Base-by-base conservation (phyloP, 805 yeast species). In the Pichia scutulata region DNA sequence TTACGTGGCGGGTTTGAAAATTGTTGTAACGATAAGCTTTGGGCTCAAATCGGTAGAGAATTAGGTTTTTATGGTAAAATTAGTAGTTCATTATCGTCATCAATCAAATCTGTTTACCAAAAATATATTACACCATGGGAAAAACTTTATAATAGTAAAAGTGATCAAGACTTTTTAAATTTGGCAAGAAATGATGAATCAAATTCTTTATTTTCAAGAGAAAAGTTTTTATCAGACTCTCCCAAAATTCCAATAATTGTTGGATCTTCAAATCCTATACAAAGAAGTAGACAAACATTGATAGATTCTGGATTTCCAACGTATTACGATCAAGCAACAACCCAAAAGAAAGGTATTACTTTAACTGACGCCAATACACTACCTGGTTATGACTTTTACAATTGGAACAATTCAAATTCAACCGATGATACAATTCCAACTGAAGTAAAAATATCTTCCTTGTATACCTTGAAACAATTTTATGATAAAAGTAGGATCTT, bases 1-100 rank as follows among this genome's bases (percentile, higher is more conserved):
- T 61, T 76, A 18, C 70, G 84, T 52, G 93, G 93, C 19, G 95
- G 95, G 0, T 81, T 73, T 60, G 71, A 72, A 12, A 71, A 66
- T 12, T 89, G 87, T n/a, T 77, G 84, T 43, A 65, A 74, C 49
- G 76, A 75, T 50, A 84, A 85, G 59, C 70, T 79, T 43, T 88
- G 96, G 96, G 89, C 89, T 1, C 89, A 85, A 60, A 76, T 88
- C 10, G 92, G 92, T 14, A 72, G 89, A 49, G 95, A 86, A 57
- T 67, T 88, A 46, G 95, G 95, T 0, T 85, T 82, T 61, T 75
- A 80, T 30, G 89, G 88, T 2, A 76, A 80, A 56, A 80, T 82
- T 47, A 81, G 83, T 77, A 81, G 86, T 30, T 82, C 89, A 13
- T 64, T 85, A 43, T 81, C 88, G 14, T 77, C 89, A 16, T 76